Percentiles rank a stretch among this genome's conserved stretches.
These are phyloP conservation scores for Polyporus tsugae DNA, from an alignment of 1,284 basidiomycete species.

Conservation along the genomic window DNA sequence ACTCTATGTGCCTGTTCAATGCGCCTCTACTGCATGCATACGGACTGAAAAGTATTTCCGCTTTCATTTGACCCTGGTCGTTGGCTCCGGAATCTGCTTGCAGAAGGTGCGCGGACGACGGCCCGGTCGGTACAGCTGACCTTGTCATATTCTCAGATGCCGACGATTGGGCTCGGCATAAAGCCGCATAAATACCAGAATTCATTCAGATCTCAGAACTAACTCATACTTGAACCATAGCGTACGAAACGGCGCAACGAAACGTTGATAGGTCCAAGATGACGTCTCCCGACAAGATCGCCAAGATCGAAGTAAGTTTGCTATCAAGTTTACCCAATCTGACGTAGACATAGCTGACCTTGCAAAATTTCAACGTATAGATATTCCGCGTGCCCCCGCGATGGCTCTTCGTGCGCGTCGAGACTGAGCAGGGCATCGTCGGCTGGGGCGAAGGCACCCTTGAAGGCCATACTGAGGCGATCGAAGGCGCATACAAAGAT, in stretches of 20 bases:
- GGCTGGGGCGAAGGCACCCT: slow-evolving; percentile 78
- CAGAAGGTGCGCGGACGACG: background rate
- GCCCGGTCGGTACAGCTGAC: slow-evolving; percentile 1
- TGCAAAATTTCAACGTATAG: slow-evolving; percentile 38
- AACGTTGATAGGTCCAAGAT: background rate
- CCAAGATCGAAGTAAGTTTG: slow-evolving; percentile 33
- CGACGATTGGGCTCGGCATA: background rate
- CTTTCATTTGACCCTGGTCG: background rate
- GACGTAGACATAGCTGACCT: background rate
- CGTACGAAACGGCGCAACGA: background rate
- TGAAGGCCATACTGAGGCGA: slow-evolving; percentile 79
- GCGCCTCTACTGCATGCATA: background rate
- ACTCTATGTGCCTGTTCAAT: background rate
- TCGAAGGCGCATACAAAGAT: slow-evolving; percentile 75
- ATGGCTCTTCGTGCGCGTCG: slow-evolving; percentile 81
- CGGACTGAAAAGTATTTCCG: background rate
- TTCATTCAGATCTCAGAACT: slow-evolving; percentile 54
- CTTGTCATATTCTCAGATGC: background rate
- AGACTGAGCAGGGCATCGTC: slow-evolving; percentile 71
- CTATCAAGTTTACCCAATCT: background rate
- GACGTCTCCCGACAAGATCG: slow-evolving; percentile 31
- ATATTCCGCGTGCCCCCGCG: slow-evolving; percentile 76
- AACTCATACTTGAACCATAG: slow-evolving; percentile 92
- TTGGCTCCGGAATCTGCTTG: background rate
- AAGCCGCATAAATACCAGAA: background rate